Evolutionary conservation across 2,329 filamentous ascomycete genomes (phyloP).

Genomic region (Cryphonectria nitschkei): DNA sequence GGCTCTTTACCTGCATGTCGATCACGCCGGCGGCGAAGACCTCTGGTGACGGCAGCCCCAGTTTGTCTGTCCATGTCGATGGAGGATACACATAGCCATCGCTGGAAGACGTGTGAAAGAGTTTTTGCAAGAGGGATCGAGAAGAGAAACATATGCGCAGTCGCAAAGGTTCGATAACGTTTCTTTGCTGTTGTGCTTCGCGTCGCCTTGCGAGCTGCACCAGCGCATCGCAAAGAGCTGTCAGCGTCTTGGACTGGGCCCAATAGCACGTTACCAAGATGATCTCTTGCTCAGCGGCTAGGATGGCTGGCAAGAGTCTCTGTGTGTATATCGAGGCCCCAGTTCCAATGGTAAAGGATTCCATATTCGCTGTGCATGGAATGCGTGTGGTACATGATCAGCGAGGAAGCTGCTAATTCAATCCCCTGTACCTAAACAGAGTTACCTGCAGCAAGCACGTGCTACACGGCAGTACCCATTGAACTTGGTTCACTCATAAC

Average conservation of each 20-base stretch:
- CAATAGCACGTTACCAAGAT: slow-evolving; percentile 85
- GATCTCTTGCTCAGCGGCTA: slow-evolving; percentile 64
- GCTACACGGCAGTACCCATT: background rate
- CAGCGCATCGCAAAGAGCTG: slow-evolving; percentile 61
- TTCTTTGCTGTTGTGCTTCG: background rate
- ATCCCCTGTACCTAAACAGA: background rate
- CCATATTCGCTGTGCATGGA: slow-evolving; percentile 16
- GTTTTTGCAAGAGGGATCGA: slow-evolving; percentile 70
- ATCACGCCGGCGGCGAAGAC: slow-evolving; percentile 60
- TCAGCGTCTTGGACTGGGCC: slow-evolving; percentile 67
- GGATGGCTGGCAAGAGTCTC: slow-evolving; percentile 63
- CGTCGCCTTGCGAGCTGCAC: slow-evolving; percentile 54
- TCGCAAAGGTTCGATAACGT: slow-evolving; percentile 45
- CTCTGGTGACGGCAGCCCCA: slow-evolving; percentile 65
- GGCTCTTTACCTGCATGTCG: slow-evolving; percentile 72
- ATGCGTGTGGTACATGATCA: background rate
- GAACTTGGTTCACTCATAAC: background rate
- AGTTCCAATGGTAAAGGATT: slow-evolving; percentile 58
- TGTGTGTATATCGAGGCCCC: slow-evolving; percentile 59
- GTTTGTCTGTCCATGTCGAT: slow-evolving; percentile 58
- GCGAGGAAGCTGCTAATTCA: background rate
- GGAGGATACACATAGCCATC: slow-evolving; percentile 65
- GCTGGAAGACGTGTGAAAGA: slow-evolving; percentile 69
- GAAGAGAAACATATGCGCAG: slow-evolving; percentile 80
- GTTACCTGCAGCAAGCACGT: background rate